Percentiles rank a stretch among this genome's conserved stretches.
Evolutionary conservation across 371 early-diverging fungal species (phyloP).

Genomic region (Dinochytrium kinnereticum): DNA sequence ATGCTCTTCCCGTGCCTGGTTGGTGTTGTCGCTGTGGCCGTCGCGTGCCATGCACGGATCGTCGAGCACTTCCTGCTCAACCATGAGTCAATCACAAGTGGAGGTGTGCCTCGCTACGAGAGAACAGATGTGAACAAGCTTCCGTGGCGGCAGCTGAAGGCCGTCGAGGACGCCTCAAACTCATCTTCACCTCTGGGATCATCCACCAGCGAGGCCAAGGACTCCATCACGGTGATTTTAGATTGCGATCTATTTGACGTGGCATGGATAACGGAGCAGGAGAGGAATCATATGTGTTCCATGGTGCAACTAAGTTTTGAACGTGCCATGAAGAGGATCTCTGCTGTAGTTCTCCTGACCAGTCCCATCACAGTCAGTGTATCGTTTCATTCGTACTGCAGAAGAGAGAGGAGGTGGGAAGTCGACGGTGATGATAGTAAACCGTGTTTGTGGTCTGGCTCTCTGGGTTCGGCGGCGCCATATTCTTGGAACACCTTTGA

Average conservation of each 20-base stretch:
- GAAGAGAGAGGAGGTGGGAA: background rate
- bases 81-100: background rate
- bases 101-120: background rate
- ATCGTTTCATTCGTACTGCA: slow-evolving; percentile 28
- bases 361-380: slow-evolving; percentile 21
- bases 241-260: slow-evolving; percentile 10
- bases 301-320: slow-evolving; percentile 8
- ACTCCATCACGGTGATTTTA: background rate
- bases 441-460: slow-evolving; percentile 11
- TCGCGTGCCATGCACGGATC: background rate
- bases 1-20: too few relatives aligned
- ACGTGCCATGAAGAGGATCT: slow-evolving; percentile 20
- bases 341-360: slow-evolving; percentile 22
- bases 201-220: too few relatives aligned
- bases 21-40: background rate
- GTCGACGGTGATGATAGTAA: background rate
- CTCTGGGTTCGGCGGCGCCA: slow-evolving; percentile 41
- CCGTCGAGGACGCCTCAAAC: background rate
- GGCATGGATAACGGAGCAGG: background rate
- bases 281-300: background rate
- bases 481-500: slow-evolving; percentile 28
- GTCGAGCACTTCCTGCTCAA: background rate
- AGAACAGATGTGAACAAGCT: background rate
- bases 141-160: background rate
- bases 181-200: background rate